Percentiles rank a stretch among this genome's conserved stretches.
Conservation (phyloP, 805 yeast species). For the Wickerhamomyces bovis region DNA sequence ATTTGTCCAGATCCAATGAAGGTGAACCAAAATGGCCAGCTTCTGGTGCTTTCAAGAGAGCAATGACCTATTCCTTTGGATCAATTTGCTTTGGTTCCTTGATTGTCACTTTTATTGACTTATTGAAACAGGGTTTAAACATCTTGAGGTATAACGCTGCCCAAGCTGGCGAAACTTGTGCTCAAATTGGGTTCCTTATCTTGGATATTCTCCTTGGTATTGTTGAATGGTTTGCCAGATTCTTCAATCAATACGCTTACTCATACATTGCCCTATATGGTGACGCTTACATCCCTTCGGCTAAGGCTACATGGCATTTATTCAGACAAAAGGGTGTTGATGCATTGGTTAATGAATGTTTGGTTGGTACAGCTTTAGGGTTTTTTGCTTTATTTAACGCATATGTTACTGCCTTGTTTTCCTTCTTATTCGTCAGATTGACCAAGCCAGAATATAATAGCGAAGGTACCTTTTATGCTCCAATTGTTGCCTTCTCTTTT, state of each 20-base stretch:
- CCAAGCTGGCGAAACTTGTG: conserved; percentile 44
- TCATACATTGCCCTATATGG: conserved; percentile 87
- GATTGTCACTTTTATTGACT: conserved; percentile 65
- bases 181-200: conserved; percentile 45
- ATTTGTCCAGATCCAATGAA: conserved; percentile 65
- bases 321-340: conserved; percentile 76
- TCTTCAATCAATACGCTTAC: conserved; percentile 88
- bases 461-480: conserved; percentile 58
- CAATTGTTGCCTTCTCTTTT: conserved; percentile 68
- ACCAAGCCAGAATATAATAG: conserved; percentile 64
- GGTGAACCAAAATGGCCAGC: conserved; percentile 80
- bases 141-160: conserved; percentile 47
- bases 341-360: conserved; percentile 77
- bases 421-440: conserved; percentile 59
- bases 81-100: conserved; percentile 83
- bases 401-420: conserved; percentile 54
- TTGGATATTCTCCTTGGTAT: conserved; percentile 56
- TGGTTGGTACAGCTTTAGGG: conserved; percentile 73
- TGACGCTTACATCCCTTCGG: conserved; percentile 63
- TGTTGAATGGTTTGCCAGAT: conserved; percentile 73
- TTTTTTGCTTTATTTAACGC: conserved; percentile 71
- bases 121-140: conserved; percentile 49
- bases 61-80: conserved; percentile 83
- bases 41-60: conserved; percentile 70
- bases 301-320: conserved; percentile 77